Percentiles rank a stretch among this genome's conserved stretches.
Conservation (phyloP, 2,329 filamentous ascomycete species). For the Zelopaecilomyces penicillatus region DNA sequence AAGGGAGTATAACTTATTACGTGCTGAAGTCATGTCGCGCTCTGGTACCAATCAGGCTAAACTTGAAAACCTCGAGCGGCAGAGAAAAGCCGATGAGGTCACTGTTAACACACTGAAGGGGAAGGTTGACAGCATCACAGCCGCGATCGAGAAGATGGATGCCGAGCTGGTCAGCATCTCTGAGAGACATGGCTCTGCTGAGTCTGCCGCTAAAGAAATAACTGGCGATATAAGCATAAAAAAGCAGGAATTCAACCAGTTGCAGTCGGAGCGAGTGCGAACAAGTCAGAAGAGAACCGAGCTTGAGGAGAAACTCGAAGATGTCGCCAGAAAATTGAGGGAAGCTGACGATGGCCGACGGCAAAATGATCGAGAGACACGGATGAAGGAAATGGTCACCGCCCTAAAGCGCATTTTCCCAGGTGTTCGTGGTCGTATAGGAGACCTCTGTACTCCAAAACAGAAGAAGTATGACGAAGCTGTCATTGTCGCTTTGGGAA, state of each 20-base stretch:
- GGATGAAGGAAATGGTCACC: constrained; percentile 74
- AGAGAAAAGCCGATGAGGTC: constrained; percentile 85
- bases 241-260: constrained; percentile 81
- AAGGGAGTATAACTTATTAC: constrained; percentile 80
- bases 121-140: constrained; percentile 73
- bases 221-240: constrained; percentile 72
- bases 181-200: constrained; percentile 57
- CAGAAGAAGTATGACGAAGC: constrained; percentile 95
- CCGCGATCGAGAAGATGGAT: constrained; percentile 64
- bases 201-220: constrained; percentile 57
- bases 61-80: constrained; percentile 77
- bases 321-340: constrained; percentile 69
- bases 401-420: constrained; percentile 85
- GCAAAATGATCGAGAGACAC: constrained; percentile 73
- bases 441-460: constrained; percentile 89
- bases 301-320: constrained; percentile 82
- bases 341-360: constrained; percentile 80
- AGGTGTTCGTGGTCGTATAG: constrained; percentile 82
- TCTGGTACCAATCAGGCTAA: constrained; percentile 74
- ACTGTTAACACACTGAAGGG: constrained; percentile 83
- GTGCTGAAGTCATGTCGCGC: constrained; percentile 74
- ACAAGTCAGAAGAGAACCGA: constrained; percentile 78
- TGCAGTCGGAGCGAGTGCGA: constrained; percentile 75
- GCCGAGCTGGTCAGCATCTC: constrained; percentile 61
- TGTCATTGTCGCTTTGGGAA: constrained; percentile 82